A percentile compares a stretch with the other conserved stretches of the same genome.
Evolutionary conservation across 257 asterid species (phyloP).

Genomic region (Mitragyna speciosa): DNA sequence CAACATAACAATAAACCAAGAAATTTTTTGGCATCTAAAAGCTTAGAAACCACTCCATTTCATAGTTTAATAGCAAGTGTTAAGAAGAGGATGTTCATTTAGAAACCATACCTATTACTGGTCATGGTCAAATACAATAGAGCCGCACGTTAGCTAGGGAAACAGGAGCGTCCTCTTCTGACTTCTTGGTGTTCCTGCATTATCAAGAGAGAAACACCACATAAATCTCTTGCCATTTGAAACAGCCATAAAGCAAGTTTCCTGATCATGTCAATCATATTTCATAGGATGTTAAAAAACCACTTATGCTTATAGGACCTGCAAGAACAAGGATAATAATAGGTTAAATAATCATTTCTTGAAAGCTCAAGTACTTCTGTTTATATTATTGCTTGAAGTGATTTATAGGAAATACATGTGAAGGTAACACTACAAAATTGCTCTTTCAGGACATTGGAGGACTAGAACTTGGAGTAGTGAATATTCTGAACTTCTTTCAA

Average conservation of each 20-base stretch:
- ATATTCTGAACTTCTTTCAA: background rate
- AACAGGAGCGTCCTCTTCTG: constrained; percentile 89
- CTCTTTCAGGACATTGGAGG: background rate
- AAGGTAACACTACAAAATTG: background rate
- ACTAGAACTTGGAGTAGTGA: background rate
- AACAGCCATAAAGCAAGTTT: background rate
- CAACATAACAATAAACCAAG: too few species aligned
- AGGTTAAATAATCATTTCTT: background rate
- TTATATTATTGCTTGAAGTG: background rate
- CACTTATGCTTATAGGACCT: background rate
- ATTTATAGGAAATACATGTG: background rate
- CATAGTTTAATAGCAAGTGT: background rate
- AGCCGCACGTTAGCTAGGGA: too few species aligned
- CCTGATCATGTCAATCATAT: background rate
- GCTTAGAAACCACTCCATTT: background rate
- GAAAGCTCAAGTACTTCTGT: background rate
- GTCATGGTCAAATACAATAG: too few species aligned
- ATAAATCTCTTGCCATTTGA: background rate
- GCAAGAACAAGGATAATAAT: background rate
- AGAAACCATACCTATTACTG: constrained; percentile 63
- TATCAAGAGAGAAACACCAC: constrained; percentile 7
- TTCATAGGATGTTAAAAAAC: constrained; percentile 2
- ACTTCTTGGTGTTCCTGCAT: constrained; percentile 75
- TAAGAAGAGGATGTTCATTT: background rate
- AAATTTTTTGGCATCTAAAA: too few species aligned